phyloP scores from a whole-genome alignment of 495 filamentous ascomycete genomes.

The Staphylotrichum tortipilum region DNA sequence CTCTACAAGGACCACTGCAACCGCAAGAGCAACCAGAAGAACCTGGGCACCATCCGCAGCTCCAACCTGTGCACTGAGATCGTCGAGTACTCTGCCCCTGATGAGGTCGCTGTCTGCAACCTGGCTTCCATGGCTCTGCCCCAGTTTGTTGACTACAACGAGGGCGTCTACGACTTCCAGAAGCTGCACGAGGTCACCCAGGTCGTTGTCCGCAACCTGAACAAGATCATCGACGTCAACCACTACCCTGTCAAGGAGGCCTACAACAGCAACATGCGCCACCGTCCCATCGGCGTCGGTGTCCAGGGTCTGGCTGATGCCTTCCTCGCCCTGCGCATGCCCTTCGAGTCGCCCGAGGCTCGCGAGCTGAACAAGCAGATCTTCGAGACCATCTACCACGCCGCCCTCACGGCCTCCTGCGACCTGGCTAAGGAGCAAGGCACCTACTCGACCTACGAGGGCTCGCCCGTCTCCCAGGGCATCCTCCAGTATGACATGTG shows the following conservation, averaged over 20 bases:
- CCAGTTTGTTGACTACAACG: constrained; percentile 72
- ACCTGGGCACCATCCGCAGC: constrained; percentile 92
- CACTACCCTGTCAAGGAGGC: constrained; percentile 93
- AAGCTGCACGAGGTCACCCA: constrained; percentile 89
- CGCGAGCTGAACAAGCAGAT: constrained; percentile 93
- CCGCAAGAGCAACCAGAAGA: constrained; percentile 99
- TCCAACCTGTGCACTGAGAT: constrained; percentile 99
- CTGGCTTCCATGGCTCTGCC: constrained; percentile 89
- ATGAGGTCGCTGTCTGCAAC: constrained; percentile 98
- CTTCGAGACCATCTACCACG: constrained; percentile 99
- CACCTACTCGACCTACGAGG: constrained; percentile 80
- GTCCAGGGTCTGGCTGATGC: constrained; percentile 98
- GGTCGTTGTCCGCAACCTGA: constrained; percentile 84
- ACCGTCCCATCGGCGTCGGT: constrained; percentile 89
- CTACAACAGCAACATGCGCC: constrained; percentile 87
- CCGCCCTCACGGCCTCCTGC: constrained; percentile 78
- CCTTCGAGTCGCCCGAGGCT: constrained; percentile 92
- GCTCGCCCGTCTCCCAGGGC: constrained; percentile 89
- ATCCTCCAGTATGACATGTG: constrained; percentile 99
- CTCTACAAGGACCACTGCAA: constrained; percentile 98
- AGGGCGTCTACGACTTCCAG: constrained; percentile 82
- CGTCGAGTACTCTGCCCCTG: constrained; percentile 90
- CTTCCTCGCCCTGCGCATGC: constrained; percentile 92
- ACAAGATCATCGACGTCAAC: constrained; percentile 96
- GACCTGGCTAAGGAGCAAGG: constrained; percentile 76